These are phyloP conservation scores for Nicotiana attenuata DNA, from an alignment of 257 asterid species.

Conservation along the genomic window DNA sequence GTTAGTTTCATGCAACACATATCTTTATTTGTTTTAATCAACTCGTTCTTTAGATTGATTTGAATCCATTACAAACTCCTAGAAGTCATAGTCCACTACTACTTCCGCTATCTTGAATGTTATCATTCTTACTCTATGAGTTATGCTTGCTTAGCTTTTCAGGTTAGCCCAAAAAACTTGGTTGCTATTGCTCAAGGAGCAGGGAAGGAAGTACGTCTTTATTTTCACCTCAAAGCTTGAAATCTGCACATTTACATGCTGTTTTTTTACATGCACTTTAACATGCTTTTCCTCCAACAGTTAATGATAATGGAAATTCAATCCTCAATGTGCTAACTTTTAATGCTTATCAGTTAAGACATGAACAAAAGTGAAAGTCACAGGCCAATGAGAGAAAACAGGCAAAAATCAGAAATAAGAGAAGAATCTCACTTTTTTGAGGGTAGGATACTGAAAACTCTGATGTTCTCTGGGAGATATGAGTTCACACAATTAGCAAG, in stretches of 20 bases:
- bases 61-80: no score
- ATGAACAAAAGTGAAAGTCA: not conserved
- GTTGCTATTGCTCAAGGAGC: not conserved
- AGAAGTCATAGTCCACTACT: no score
- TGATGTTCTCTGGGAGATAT: slow-evolving; percentile 62
- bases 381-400: not conserved
- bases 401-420: not conserved
- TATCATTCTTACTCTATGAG: not conserved
- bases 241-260: not conserved
- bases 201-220: not conserved
- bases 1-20: no score
- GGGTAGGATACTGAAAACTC: slow-evolving; percentile 90
- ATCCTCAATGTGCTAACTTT: not conserved
- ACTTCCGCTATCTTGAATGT: no score
- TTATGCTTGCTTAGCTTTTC: not conserved
- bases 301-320: not conserved
- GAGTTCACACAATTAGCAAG: slow-evolving; percentile 63
- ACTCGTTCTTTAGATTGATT: no score
- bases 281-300: not conserved
- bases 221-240: not conserved
- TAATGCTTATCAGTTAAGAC: not conserved
- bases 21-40: no score
- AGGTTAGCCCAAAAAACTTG: not conserved
- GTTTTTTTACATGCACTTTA: not conserved
- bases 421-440: slow-evolving; percentile 55